phyloP scores from a whole-genome alignment of 139 green algal species.

The Penium margaritaceum region DNA sequence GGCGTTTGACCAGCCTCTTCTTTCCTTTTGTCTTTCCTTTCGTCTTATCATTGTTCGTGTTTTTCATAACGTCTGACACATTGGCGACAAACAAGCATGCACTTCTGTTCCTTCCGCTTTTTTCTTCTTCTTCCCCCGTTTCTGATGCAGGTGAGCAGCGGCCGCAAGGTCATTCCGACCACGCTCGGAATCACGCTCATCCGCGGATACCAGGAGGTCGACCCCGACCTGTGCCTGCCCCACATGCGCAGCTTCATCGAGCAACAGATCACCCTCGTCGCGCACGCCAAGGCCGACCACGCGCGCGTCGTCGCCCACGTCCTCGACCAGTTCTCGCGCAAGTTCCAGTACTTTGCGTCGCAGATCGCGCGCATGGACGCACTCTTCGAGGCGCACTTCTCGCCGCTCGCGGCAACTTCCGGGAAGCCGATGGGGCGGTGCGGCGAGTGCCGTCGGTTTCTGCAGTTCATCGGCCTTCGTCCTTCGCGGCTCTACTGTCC shows the following conservation, averaged over 20 bases:
- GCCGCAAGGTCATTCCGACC: conserved; percentile 15
- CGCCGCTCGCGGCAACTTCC: conserved; percentile 61
- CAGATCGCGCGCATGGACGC: conserved; percentile 78
- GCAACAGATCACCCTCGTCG: conserved; percentile 76
- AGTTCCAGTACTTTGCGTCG: conserved; percentile 27
- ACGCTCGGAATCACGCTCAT: conserved; percentile 70
- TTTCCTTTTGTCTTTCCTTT: too few species aligned
- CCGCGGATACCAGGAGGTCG: conserved; percentile 56
- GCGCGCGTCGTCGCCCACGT: conserved; percentile 37
- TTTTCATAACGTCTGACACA: too few species aligned
- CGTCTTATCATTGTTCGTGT: too few species aligned
- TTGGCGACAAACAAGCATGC: too few species aligned
- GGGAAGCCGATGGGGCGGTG: conserved; percentile 65
- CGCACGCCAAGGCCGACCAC: conserved; percentile 67
- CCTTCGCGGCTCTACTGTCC: conserved; percentile 76
- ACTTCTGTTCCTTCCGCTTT: too few species aligned
- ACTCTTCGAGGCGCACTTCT: conserved; percentile 84
- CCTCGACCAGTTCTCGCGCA: conserved; percentile 23
- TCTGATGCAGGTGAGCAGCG: not conserved
- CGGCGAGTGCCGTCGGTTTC: conserved; percentile 75
- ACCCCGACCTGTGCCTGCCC: conserved; percentile 57
- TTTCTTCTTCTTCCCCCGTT: not conserved
- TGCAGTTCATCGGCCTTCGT: conserved; percentile 70
- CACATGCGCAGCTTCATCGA: conserved; percentile 79
- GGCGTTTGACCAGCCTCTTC: too few species aligned